Base-by-base conservation (phyloP, 2,329 filamentous ascomycete genomes). In the Aspergillus uvarum region DNA sequence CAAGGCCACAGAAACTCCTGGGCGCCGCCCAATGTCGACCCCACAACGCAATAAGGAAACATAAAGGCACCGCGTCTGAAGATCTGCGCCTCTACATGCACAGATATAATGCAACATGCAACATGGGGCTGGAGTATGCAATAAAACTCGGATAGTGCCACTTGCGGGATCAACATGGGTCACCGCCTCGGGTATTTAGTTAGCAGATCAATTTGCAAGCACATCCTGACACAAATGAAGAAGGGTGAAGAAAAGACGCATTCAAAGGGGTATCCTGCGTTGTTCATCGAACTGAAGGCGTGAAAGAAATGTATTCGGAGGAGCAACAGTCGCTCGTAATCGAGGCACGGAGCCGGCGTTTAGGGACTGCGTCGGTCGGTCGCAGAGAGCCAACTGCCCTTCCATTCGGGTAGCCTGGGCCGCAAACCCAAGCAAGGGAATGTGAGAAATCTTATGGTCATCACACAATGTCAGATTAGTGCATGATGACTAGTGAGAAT, bases 401-500 rank as follows among this genome's bases (percentile, higher is more conserved):
- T 19, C 38, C 24, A 3, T 14, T 47, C 16, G 51, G 16, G 47
- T 12, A 26, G 6, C 24, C 19, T 47, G 22, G 21, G n/a, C 11
- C 14, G 14, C 38, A 26, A 24, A 5, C 21, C n/a, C 51, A 24
- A 14, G 38, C 4, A 12, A 42, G 16, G 29, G 14, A 22, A 48
- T 51, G 32, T 51, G 35, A 10, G 48, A 21, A 32, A 57, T 35
- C 22, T 42, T n/a, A 5, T 22, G n/a, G 24, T 32, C 32, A 47
- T 21, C 16, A 48, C 22, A 35, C 44, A 48, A 50, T 42, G 51
- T 12, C 42, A 56, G 24, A 65, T 85, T 76, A 91, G 67, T 87
- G 83, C 51, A 86, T 87, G 68, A 92, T 90, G 69, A 98, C 87
- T 59, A 96, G 81, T 8, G 90, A 89, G 74, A 97, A 91, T 4